Conservation (phyloP, 768 basidiomycete genomes). For the Pholiota conissans region DNA sequence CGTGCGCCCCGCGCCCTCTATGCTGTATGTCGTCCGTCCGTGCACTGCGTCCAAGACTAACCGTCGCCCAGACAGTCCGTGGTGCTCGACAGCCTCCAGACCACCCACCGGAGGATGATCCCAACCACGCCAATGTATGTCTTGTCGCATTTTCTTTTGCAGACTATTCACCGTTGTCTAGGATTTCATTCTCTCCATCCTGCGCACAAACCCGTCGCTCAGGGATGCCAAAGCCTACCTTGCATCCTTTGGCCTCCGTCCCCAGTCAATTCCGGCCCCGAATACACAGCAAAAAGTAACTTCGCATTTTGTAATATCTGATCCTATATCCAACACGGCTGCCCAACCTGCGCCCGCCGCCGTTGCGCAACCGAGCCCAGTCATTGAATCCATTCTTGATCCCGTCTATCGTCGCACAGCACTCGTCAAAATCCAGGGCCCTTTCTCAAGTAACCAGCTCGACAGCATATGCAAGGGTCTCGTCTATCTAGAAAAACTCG, state of each 20-base stretch:
- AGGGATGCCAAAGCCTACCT: constrained; percentile 91
- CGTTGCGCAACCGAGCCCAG: constrained; percentile 48
- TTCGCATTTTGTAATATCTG: constrained; percentile 27
- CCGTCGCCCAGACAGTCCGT: constrained; percentile 38
- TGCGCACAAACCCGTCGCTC: constrained; percentile 88
- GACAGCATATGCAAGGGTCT: constrained; percentile 93
- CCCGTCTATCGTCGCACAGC: constrained; percentile 86
- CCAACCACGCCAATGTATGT: constrained; percentile 53
- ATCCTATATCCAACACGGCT: constrained; percentile 29
- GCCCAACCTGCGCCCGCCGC: constrained; percentile 33
- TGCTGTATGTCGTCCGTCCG: constrained; percentile 43
- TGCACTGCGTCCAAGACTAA: constrained; percentile 6
- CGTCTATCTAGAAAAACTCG: constrained; percentile 94
- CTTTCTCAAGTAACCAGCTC: constrained; percentile 90
- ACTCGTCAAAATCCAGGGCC: constrained; percentile 95
- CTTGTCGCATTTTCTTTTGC: constrained; percentile 4
- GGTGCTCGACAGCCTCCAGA: constrained; percentile 33
- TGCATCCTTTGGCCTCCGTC: constrained; percentile 82
- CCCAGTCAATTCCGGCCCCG: constrained; percentile 32
- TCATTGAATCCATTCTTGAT: constrained; percentile 77
- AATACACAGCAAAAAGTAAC: constrained; percentile 26
- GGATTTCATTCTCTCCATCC: constrained; percentile 96
- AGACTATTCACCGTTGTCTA: constrained; percentile 31
- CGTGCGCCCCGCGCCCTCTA: constrained; percentile 52
- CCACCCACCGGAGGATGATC: constrained; percentile 38